Percentiles rank a stretch among this genome's conserved stretches.
Conservation (phyloP, 352 stramenopile genomes). For the Elongisporangium undulatum region DNA sequence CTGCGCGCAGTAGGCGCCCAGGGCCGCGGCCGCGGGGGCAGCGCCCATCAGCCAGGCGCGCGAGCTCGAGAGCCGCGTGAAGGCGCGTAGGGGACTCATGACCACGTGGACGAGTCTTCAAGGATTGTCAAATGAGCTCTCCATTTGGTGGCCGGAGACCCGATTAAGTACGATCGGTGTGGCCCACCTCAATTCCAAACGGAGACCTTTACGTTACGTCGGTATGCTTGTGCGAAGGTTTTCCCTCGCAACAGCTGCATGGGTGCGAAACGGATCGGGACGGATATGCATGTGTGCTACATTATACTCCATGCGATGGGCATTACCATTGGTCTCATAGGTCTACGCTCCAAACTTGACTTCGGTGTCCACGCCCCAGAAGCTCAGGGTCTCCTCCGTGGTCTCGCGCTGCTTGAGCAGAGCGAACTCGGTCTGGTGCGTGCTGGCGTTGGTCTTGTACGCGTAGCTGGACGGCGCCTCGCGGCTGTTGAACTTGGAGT, state of each 20-base stretch:
- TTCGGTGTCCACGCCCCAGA: conserved; percentile 57
- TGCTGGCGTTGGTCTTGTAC: conserved; percentile 28
- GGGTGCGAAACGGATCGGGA: too few relatives aligned
- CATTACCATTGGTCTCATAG: too few relatives aligned
- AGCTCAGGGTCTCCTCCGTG: conserved; percentile 54
- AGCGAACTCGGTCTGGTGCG: conserved; percentile 34
- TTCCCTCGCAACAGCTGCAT: too few relatives aligned
- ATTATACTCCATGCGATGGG: too few relatives aligned
- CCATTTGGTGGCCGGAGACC: too few relatives aligned
- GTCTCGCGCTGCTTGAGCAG: conserved; percentile 68
- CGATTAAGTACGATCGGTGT: neutral
- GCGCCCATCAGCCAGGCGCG: conserved; percentile 25
- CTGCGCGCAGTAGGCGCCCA: conserved; percentile 16
- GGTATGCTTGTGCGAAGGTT: too few relatives aligned
- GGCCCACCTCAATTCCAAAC: too few relatives aligned
- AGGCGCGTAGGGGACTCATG: conserved; percentile 4
- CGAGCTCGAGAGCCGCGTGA: conserved; percentile 8
- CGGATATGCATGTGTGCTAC: too few relatives aligned
- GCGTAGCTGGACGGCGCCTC: conserved; percentile 62
- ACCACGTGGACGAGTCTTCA: neutral
- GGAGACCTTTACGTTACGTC: too few relatives aligned
- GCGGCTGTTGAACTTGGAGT: conserved; percentile 88
- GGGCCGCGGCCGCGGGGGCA: conserved; percentile 15
- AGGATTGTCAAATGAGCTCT: neutral
- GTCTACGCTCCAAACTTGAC: conserved; percentile 23